A percentile compares a stretch with the other conserved stretches of the same genome.
These are phyloP conservation scores for Metschnikowia rubicola DNA, from an alignment of 805 yeast genomes.

Conservation along the genomic window DNA sequence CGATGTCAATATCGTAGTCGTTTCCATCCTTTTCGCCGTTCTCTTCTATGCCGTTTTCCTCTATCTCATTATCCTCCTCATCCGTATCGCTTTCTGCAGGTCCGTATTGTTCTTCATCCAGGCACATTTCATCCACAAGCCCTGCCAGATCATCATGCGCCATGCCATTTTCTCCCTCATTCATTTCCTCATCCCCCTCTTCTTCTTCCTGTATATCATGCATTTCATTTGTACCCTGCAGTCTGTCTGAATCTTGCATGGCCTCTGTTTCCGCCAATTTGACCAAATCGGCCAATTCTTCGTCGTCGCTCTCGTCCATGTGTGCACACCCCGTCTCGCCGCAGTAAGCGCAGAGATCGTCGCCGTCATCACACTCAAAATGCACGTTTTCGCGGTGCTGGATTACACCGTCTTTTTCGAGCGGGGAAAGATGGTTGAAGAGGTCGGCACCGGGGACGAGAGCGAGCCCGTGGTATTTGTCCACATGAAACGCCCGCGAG, in stretches of 20 bases:
- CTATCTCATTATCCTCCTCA: constrained; percentile 22
- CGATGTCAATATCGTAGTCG: constrained; percentile 8
- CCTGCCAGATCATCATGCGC: too few species aligned
- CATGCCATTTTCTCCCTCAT: not conserved
- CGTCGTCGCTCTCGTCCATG: constrained; percentile 12
- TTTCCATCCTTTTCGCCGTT: constrained; percentile 20
- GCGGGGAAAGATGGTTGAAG: constrained; percentile 65
- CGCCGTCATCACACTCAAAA: constrained; percentile 24
- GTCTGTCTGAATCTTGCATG: too few species aligned
- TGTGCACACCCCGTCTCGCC: constrained; percentile 20
- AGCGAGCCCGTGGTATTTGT: constrained; percentile 67
- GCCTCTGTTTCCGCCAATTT: too few species aligned
- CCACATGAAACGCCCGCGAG: constrained; percentile 79
- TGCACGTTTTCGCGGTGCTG: constrained; percentile 47
- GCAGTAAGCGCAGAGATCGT: constrained; percentile 15
- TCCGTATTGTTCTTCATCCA: constrained; percentile 2
- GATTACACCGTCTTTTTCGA: constrained; percentile 9
- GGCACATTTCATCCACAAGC: too few species aligned
- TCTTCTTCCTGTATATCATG: constrained; percentile 1
- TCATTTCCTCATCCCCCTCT: constrained; percentile 2
- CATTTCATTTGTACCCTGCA: not conserved
- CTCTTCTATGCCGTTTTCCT: constrained; percentile 16
- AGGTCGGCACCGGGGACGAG: constrained; percentile 91
- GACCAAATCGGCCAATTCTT: constrained; percentile 14
- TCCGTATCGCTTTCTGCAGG: constrained; percentile 16